Base-by-base conservation (phyloP, 164 flowering plant genomes). In the Malania oleifera region DNA sequence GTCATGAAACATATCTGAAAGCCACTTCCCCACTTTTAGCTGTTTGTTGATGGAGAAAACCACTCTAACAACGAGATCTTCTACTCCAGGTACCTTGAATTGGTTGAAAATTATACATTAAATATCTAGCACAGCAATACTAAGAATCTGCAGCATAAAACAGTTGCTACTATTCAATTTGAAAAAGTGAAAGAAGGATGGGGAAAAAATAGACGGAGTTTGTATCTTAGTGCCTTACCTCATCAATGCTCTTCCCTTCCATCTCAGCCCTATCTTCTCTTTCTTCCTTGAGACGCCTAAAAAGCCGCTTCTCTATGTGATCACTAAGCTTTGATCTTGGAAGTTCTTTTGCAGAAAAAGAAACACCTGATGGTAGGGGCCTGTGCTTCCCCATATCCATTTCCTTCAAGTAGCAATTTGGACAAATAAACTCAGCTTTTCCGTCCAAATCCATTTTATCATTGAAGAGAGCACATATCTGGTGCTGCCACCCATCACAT, bases 401-500 rank as follows among this genome's bases (percentile, higher is more conserved):
- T 22, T 78, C 84, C 48, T 66, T 24, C 49, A 75, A 53, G 35
- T 29, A 66, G 66, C 92, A 85, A 14, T 51, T 56, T 10, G 86
- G 88, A 64, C 92, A 85, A 22, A 60, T 64, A 48, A 78, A 85
- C 43, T 62, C 70, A 28, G 75, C 73, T 47, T 75, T 26, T 15
- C 75, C 81, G 17, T 59, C 72, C 28, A 37, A 7, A 59, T 81
- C 73, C 14, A 51, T 68, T 54, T 67, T 65, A 40, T 49, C 63
- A 63, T 81, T 81, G 37, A 62, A 83, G 8, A 85, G 78, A 27
- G 76, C 80, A 63, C 91, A 85, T 66, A 78, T 76, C 57, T 82
- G 80, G 62, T 85, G 91, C 60, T 79, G 86, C 91, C 86, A 82
- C 25, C 50, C 35, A 19, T 72, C 61, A 57, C 91, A 82, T 41